phyloP scores from a whole-genome alignment of 106 monocot genomes.

The Xerophyta viscosa region DNA sequence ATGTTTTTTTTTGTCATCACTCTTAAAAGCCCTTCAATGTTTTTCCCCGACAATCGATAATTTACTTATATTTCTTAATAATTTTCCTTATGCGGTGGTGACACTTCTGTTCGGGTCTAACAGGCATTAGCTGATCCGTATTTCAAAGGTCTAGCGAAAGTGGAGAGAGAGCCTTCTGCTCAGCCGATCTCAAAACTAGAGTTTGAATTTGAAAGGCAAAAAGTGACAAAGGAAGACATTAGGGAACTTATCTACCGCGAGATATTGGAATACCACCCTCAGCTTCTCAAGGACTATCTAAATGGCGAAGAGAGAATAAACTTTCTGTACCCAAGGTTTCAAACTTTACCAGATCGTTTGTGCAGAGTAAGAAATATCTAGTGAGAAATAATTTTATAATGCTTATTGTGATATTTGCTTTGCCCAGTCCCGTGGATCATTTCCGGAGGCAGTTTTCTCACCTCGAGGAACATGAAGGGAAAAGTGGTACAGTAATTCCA shows the following conservation, averaged over 20 bases:
- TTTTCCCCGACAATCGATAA: no score
- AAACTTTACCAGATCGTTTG: no score
- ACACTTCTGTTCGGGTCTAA: conserved; percentile 1
- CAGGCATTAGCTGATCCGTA: conserved; percentile 48
- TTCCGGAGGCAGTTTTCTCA: conserved; percentile 38
- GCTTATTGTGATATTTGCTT: background rate
- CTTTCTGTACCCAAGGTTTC: conserved; percentile 40
- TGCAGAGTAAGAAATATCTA: no score
- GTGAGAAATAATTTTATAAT: no score
- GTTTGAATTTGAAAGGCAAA: conserved; percentile 48
- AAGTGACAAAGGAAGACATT: conserved; percentile 41
- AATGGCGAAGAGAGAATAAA: conserved; percentile 32
- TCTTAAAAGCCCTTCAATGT: no score
- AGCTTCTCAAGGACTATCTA: conserved; percentile 31
- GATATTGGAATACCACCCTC: conserved; percentile 53
- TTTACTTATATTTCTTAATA: no score
- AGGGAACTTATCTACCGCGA: conserved; percentile 44
- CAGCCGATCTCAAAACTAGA: conserved; percentile 46
- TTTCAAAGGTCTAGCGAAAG: conserved; percentile 37
- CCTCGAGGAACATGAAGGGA: conserved; percentile 37
- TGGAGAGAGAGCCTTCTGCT: conserved; percentile 44
- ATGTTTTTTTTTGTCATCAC: no score
- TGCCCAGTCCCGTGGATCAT: conserved; percentile 36
- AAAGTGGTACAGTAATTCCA: conserved; percentile 14
- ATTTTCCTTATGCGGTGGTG: no score